Evolutionary conservation across 2,329 filamentous ascomycete genomes (phyloP).

Genomic region (Venturia pyrina): DNA sequence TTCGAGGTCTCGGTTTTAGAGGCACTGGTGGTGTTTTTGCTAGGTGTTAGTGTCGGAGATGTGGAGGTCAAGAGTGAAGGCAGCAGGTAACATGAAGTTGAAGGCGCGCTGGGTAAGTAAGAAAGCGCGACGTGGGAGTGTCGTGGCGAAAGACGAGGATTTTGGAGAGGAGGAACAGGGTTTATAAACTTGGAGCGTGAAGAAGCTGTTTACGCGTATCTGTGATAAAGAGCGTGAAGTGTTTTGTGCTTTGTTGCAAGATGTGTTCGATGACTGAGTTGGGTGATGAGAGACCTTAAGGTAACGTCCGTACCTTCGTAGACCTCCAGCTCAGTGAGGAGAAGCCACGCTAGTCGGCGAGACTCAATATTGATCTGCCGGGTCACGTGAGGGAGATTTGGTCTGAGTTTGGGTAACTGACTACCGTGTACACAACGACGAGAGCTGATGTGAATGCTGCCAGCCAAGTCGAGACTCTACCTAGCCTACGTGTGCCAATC

Average conservation of each 20-base stretch:
- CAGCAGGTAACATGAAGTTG: constrained; percentile 4
- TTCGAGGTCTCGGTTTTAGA: background rate
- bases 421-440: constrained; percentile 3
- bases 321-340: background rate
- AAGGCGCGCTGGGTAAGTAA: background rate
- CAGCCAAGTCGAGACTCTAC: background rate
- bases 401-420: background rate
- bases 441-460: background rate
- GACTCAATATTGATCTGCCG: background rate
- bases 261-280: background rate
- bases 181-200: background rate
- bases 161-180: background rate
- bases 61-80: background rate
- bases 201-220: background rate
- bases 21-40: background rate
- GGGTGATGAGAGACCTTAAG: background rate
- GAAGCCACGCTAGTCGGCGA: background rate
- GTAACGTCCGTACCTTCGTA: too few relatives aligned
- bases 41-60: constrained; percentile 3
- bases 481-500: background rate
- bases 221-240: background rate
- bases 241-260: background rate
- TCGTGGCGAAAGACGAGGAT: background rate
- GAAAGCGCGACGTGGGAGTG: background rate
- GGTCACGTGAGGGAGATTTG: background rate